Evolutionary conservation across 371 early-diverging fungal species (phyloP).

Genomic region (Mortierella sp.): DNA sequence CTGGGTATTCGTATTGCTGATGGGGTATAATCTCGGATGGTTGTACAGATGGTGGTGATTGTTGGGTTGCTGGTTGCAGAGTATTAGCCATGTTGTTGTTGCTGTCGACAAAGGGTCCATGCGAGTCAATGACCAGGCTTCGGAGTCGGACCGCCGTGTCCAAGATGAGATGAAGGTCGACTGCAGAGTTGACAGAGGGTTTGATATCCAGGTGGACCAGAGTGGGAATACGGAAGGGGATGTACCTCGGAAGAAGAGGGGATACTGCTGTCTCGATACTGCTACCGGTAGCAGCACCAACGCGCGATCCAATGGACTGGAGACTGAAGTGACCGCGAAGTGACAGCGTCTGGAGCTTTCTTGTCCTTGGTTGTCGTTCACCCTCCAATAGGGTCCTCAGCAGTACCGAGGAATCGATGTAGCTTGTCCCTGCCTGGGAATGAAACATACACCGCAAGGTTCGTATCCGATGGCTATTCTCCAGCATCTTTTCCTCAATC

Average conservation of each 20-base stretch:
- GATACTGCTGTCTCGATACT: background rate
- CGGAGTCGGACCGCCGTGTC: constrained; percentile 30
- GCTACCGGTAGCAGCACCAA: background rate
- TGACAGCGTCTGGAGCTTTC: background rate
- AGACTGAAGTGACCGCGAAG: constrained; percentile 3
- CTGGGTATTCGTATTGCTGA: background rate
- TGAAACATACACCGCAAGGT: constrained; percentile 39
- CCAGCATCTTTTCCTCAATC: constrained; percentile 10
- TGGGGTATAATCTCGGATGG: background rate
- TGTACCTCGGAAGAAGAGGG: background rate
- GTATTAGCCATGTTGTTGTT: background rate
- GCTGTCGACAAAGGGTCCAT: constrained; percentile 41
- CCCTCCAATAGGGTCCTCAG: constrained; percentile 2
- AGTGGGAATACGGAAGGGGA: constrained; percentile 34
- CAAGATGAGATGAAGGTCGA: constrained; percentile 44
- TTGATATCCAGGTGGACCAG: constrained; percentile 40
- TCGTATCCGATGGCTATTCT: constrained; percentile 28
- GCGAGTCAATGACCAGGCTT: constrained; percentile 29
- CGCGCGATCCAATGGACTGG: constrained; percentile 25
- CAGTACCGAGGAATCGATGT: constrained; percentile 26
- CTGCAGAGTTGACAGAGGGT: constrained; percentile 20
- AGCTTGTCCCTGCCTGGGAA: constrained; percentile 22
- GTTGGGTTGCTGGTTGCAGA: background rate
- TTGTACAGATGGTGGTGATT: background rate
- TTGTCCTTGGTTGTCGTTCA: background rate